Base-by-base conservation (phyloP, 2,329 filamentous ascomycete species). In the Trichophaea hybrida region DNA sequence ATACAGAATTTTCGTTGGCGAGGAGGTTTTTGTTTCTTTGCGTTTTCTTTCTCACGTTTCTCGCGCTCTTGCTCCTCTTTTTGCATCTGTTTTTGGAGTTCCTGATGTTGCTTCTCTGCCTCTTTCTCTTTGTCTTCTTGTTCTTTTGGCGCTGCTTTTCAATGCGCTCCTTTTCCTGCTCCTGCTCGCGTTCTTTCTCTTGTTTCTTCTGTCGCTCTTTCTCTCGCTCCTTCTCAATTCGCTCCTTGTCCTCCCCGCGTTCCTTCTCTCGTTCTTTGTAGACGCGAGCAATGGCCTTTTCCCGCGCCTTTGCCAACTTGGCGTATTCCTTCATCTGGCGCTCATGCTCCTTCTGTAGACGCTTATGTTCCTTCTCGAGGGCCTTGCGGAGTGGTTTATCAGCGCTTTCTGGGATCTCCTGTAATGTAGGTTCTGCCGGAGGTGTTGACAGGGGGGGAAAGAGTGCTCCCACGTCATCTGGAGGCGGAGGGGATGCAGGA, bases 1-100 rank as follows among this genome's bases (percentile, higher is more conserved):
- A 83, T 81, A 73, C 88, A 93, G 71, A 96, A 95, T 68, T 86
- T 91, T 60, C 81, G 79, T 55, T 85, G 32, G 6, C 34, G 6
- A 43, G 58, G 40, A 15, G 54, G 33, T 24, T 32, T 58, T n/a
- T 59, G 54, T 64, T 49, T 65, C 61, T 69, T 68, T n/a, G 57
- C 57, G 5, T 65, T 61, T 55, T 70, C 65, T 34, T 63, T 46
- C 38, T 61, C 43, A 32, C 63, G 59, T 59, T 67, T 66, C 57
- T 71, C 68, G 43, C 66, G 59, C 17, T 66, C 61, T 57, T 68
- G 68, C 67, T 72, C 60, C 37, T 13, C 68, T 58, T 31, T 64
- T 31, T 49, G 60, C 50, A 38, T 33, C 35, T 37, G 63, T 35
- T 65, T 66, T 35, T 66, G 65, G 57, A 59, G 65, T 33, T 52